These are phyloP conservation scores for Leccinum variicolor DNA, from an alignment of 768 basidiomycete species.

Conservation along the genomic window DNA sequence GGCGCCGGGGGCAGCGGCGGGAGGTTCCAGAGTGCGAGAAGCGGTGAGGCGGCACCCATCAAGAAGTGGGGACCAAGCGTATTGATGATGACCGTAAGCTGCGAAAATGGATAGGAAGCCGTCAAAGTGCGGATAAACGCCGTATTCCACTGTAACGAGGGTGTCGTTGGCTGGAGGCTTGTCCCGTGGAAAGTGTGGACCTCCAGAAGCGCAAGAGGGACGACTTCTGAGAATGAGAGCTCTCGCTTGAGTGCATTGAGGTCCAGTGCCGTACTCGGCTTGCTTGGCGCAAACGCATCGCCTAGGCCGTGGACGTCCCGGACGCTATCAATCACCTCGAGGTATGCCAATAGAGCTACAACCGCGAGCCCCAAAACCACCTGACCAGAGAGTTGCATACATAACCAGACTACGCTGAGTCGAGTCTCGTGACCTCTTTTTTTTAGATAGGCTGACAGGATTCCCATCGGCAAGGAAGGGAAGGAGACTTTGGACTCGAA, in stretches of 20 bases:
- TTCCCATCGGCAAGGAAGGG: too few species aligned
- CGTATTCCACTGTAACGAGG: slow-evolving; percentile 93
- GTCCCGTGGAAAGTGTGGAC: slow-evolving; percentile 80
- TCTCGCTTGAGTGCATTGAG: slow-evolving; percentile 30
- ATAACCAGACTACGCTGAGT: slow-evolving; percentile 50
- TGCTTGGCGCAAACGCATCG: slow-evolving; percentile 46
- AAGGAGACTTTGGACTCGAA: too few species aligned
- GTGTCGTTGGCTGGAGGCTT: slow-evolving; percentile 87
- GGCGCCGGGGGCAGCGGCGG: slow-evolving; percentile 50
- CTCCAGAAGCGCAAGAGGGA: slow-evolving; percentile 73
- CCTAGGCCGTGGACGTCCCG: slow-evolving; percentile 64
- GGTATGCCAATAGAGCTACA: slow-evolving; percentile 65
- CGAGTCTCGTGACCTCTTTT: too few species aligned
- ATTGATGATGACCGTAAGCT: slow-evolving; percentile 72
- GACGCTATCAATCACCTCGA: slow-evolving; percentile 80
- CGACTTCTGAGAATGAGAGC: slow-evolving; percentile 62
- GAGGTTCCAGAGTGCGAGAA: slow-evolving; percentile 82
- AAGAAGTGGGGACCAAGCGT: slow-evolving; percentile 72
- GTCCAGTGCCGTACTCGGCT: slow-evolving; percentile 43
- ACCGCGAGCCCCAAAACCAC: slow-evolving; percentile 63
- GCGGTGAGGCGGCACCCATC: slow-evolving; percentile 60
- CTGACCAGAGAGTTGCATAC: slow-evolving; percentile 82
- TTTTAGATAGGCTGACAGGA: too few species aligned
- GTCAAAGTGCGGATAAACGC: slow-evolving; percentile 79
- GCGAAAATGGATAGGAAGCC: slow-evolving; percentile 70